Evolutionary conservation across 805 yeast species (phyloP).

Genomic region (Pichia rugopelliculosa): DNA sequence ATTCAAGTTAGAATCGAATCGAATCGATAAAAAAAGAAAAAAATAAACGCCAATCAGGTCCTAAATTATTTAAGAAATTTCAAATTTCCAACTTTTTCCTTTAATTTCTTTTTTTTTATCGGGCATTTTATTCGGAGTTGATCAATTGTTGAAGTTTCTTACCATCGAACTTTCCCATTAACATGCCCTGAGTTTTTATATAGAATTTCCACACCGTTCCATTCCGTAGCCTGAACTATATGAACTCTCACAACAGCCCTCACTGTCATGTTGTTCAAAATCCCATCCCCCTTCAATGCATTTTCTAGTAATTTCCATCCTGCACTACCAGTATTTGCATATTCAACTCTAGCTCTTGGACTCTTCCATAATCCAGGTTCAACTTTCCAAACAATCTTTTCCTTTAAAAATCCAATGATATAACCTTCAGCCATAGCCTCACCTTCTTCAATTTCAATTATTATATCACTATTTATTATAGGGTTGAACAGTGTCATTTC

Average conservation of each 20-base stretch:
- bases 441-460: slow-evolving; percentile 37
- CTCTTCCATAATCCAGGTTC: slow-evolving; percentile 49
- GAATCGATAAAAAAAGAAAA: no score
- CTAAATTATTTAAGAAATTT: background rate
- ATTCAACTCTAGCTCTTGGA: slow-evolving; percentile 42
- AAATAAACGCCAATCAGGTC: background rate
- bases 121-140: background rate
- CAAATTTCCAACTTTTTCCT: no score
- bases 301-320: slow-evolving; percentile 43
- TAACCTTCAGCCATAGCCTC: slow-evolving; percentile 42
- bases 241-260: slow-evolving; percentile 35
- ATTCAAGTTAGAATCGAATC: no score
- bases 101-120: no score
- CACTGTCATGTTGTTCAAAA: slow-evolving; percentile 32
- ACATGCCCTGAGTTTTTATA: slow-evolving; percentile 25
- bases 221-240: slow-evolving; percentile 31
- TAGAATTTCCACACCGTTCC: slow-evolving; percentile 28
- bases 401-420: slow-evolving; percentile 38
- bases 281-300: slow-evolving; percentile 44
- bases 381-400: slow-evolving; percentile 34
- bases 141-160: no score
- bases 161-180: slow-evolving; percentile 7
- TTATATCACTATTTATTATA: slow-evolving; percentile 36
- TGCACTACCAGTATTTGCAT: slow-evolving; percentile 33
- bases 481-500: slow-evolving; percentile 53